Base-by-base conservation (phyloP, 371 early-diverging fungal species). In the Amoeboaphelidium occidentale region DNA sequence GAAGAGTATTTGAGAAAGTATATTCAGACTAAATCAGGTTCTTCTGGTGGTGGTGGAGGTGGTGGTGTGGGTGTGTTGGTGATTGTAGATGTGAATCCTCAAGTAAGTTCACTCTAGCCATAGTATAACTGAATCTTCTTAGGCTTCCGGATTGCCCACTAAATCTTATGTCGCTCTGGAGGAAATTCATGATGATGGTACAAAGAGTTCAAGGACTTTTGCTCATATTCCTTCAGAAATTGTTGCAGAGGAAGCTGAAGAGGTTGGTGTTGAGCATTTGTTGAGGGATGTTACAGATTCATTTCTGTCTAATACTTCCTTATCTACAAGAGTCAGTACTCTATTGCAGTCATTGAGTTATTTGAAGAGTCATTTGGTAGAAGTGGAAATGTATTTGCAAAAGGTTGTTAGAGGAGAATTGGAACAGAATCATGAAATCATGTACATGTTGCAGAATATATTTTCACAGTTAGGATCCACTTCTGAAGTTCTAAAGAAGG, bases 241-340 rank as follows among this genome's bases (percentile, higher is more conserved):
- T 55, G 97, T 88, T 39, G 97, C 98, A 2, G 99, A 98, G 59
- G 98, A 99, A 68, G 87, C 98, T 6, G 99, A 99, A 66, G 99
- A 98, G 64, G 96, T 99, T 56, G 99, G 99, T 50, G 98, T 99
- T 1, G 99, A 98, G 62, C 98, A 98, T 60, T 70, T 99, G 55
- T 70, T 99, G 50, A 78, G 97, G 52, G 98, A 97, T 61, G 88
- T 98, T 57, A 92, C 91, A 64, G 97, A 92, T 63, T 88, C 77
- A 51, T n/a, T n/a, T n/a, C n/a, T n/a, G n/a, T n/a, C n/a, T n/a
- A n/a, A n/a, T n/a, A n/a, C n/a, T n/a, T n/a, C n/a, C n/a, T n/a
- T n/a, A n/a, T n/a, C n/a, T n/a, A n/a, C n/a, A n/a, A 77, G 84
- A 27, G 76, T 96, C 43, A 76, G 75, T 4, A 70, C 78, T 57